phyloP scores from a whole-genome alignment of 2,329 filamentous ascomycete genomes.

The Ramichloridium luteum region DNA sequence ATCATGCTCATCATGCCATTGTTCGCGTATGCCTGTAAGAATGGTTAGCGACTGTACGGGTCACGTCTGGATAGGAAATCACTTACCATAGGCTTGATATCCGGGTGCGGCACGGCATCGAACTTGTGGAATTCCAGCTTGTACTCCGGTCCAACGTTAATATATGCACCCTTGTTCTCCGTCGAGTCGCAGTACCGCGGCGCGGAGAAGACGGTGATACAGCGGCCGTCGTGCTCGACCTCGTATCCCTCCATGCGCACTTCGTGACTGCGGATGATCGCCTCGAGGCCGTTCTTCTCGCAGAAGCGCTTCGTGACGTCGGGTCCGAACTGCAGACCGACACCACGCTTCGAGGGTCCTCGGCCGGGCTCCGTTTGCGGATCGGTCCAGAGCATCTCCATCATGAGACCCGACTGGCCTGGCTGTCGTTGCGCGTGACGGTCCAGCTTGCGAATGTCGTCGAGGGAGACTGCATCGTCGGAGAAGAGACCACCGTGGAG shows the following conservation, averaged over 20 bases:
- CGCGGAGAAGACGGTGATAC: conserved; percentile 96
- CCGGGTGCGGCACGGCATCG: conserved; percentile 88
- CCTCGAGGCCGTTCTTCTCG: conserved; percentile 86
- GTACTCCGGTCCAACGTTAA: conserved; percentile 86
- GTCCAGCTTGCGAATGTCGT: conserved; percentile 88
- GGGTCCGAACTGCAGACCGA: conserved; percentile 91
- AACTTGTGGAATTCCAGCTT: conserved; percentile 90
- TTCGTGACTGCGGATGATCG: conserved; percentile 93
- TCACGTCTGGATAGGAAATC: background rate
- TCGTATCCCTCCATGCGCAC: conserved; percentile 99
- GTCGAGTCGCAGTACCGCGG: conserved; percentile 96
- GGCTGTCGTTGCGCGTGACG: conserved; percentile 84
- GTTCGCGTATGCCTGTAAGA: conserved; percentile 62
- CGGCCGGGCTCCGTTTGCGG: conserved; percentile 76
- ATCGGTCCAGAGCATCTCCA: conserved; percentile 99
- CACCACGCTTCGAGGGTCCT: conserved; percentile 89
- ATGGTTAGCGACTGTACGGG: conserved; percentile 1
- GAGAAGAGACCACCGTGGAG: conserved; percentile 94
- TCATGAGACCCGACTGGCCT: conserved; percentile 90
- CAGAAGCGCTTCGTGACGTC: conserved; percentile 96
- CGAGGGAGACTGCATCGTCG: conserved; percentile 79
- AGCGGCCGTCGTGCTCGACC: conserved; percentile 87
- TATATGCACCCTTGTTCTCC: conserved; percentile 95
- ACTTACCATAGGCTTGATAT: conserved; percentile 77
- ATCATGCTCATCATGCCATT: conserved; percentile 69